Evolutionary conservation across 192 early-diverging fungal species (phyloP).

Genomic region (Spizellomyces punctatus): DNA sequence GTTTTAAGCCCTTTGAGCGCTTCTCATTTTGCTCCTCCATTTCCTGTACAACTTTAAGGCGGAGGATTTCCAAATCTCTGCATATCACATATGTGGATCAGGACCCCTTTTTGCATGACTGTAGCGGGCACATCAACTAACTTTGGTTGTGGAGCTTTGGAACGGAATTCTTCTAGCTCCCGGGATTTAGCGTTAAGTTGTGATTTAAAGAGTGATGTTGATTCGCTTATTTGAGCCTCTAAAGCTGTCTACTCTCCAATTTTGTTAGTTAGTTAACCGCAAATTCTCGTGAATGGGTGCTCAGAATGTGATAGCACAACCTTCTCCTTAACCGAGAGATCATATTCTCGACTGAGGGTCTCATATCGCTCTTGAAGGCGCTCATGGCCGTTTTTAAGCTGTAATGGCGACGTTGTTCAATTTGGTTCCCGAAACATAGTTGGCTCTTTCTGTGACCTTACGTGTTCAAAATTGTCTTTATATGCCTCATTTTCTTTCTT

Average conservation of each 20-base stretch:
- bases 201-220: constrained; percentile 25
- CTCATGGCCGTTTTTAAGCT: constrained; percentile 37
- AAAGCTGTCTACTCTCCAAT: constrained; percentile 15
- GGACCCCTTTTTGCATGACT: too few relatives aligned
- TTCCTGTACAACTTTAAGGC: constrained; percentile 32
- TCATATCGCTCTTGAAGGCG: constrained; percentile 26
- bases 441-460: background rate
- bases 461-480: constrained; percentile 51
- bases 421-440: background rate
- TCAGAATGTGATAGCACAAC: constrained; percentile 12
- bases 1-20: constrained; percentile 25
- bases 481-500: constrained; percentile 48
- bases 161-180: constrained; percentile 30
- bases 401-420: background rate
- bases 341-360: constrained; percentile 28
- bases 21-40: constrained; percentile 30
- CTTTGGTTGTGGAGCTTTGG: constrained; percentile 32
- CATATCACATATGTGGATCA: background rate
- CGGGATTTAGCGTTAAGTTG: constrained; percentile 33
- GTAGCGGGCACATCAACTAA: background rate
- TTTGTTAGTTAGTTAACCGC: background rate
- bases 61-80: constrained; percentile 41
- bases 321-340: constrained; percentile 38
- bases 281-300: background rate
- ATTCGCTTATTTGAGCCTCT: constrained; percentile 28